A percentile compares a stretch with the other conserved stretches of the same genome.
phyloP scores from a whole-genome alignment of 2,329 filamentous ascomycete genomes.

The Cladosporium sp. region DNA sequence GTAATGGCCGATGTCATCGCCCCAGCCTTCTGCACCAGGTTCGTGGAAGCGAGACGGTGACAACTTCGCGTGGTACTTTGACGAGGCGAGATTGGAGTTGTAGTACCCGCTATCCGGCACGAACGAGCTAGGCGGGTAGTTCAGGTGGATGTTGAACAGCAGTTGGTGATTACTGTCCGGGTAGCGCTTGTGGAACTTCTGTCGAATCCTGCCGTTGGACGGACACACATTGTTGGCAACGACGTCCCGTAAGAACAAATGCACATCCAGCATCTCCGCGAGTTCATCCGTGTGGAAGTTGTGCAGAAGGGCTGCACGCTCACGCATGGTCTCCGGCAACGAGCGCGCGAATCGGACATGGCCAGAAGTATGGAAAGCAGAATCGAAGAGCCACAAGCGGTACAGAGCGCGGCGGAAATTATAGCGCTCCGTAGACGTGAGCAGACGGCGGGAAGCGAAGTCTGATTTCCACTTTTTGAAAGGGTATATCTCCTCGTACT shows the following conservation, averaged over 20 bases:
- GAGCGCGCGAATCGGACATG: slow-evolving; percentile 55
- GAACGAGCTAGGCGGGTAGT: slow-evolving; percentile 37
- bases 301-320: slow-evolving; percentile 59
- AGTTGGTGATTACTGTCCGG: slow-evolving; percentile 53
- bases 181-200: slow-evolving; percentile 60
- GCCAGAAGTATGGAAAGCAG: slow-evolving; percentile 58
- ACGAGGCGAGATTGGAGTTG: slow-evolving; percentile 37
- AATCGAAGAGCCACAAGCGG: slow-evolving; percentile 61
- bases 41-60: slow-evolving; percentile 53
- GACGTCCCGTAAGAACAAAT: slow-evolving; percentile 57
- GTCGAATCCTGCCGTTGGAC: slow-evolving; percentile 61
- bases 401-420: slow-evolving; percentile 60
- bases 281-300: slow-evolving; percentile 60
- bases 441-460: slow-evolving; percentile 56
- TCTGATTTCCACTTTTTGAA: slow-evolving; percentile 64
- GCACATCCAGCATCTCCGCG: slow-evolving; percentile 62
- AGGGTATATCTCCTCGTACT: slow-evolving; percentile 64
- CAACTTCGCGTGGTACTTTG: slow-evolving; percentile 50
- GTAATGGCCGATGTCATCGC: slow-evolving; percentile 64
- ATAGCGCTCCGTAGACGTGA: slow-evolving; percentile 53
- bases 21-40: slow-evolving; percentile 62
- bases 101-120: slow-evolving; percentile 43
- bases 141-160: slow-evolving; percentile 50
- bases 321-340: slow-evolving; percentile 49
- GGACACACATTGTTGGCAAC: slow-evolving; percentile 62